Conservation (phyloP, 202 grass and related monocot species). For the Panicum virgatum region DNA sequence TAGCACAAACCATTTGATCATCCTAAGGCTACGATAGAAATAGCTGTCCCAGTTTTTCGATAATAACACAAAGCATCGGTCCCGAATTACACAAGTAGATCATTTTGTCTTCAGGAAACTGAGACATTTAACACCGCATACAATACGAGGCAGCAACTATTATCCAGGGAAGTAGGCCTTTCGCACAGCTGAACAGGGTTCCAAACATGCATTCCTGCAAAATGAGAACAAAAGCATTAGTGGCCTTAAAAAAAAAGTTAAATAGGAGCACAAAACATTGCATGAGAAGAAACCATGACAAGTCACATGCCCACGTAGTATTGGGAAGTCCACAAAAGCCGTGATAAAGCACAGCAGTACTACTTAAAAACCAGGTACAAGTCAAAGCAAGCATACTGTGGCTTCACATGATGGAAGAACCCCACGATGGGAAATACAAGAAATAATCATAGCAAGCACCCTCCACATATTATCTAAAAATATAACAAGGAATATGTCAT, state of each 20-base stretch:
- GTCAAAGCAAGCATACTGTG: slow-evolving; percentile 28
- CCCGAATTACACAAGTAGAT: background rate
- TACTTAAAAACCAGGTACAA: background rate
- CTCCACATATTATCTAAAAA: background rate
- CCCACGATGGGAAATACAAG: background rate
- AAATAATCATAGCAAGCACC: slow-evolving; percentile 3
- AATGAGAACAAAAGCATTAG: slow-evolving; percentile 23
- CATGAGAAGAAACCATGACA: background rate
- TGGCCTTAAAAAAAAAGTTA: background rate
- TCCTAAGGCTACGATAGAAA: slow-evolving; percentile 13
- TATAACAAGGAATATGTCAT: background rate
- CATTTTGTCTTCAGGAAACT: slow-evolving; percentile 22
- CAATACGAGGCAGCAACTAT: slow-evolving; percentile 18
- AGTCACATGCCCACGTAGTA: background rate
- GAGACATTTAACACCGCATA: slow-evolving; percentile 5
- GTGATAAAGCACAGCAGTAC: background rate
- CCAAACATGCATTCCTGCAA: slow-evolving; percentile 32
- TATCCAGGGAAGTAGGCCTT: slow-evolving; percentile 34
- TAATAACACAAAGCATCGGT: background rate
- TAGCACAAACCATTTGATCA: background rate
- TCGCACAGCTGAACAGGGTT: slow-evolving; percentile 22
- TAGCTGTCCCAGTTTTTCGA: background rate
- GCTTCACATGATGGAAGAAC: background rate
- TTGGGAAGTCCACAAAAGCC: background rate
- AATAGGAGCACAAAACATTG: background rate